Evolutionary conservation across 805 yeast species (phyloP).

Genomic region (Saturnispora silvae): DNA sequence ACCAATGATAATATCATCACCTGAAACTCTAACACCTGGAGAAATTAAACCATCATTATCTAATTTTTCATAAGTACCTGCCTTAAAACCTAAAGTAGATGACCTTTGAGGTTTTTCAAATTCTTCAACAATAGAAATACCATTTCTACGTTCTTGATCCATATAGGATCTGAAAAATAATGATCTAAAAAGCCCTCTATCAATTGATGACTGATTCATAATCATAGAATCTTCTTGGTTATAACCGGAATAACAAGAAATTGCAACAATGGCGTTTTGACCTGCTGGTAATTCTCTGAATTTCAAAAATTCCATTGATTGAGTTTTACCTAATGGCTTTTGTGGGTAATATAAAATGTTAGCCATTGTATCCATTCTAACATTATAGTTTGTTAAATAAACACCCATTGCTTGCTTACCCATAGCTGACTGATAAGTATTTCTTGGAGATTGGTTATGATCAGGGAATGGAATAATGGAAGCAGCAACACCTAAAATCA

Average conservation of each 20-base stretch:
- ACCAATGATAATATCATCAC: conserved; percentile 97
- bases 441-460: conserved; percentile 98
- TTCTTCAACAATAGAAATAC: conserved; percentile 96
- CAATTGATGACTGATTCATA: conserved; percentile 97
- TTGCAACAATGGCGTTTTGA: conserved; percentile 97
- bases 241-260: conserved; percentile 96
- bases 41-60: conserved; percentile 98
- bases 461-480: conserved; percentile 99
- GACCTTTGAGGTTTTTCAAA: conserved; percentile 95
- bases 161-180: conserved; percentile 93
- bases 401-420: conserved; percentile 99
- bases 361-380: conserved; percentile 99
- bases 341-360: conserved; percentile 95
- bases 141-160: conserved; percentile 98
- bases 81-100: conserved; percentile 89
- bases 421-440: conserved; percentile 99
- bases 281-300: conserved; percentile 98
- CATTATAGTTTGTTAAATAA: conserved; percentile 85
- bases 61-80: conserved; percentile 94
- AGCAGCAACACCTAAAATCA: conserved; percentile 98
- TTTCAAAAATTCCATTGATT: conserved; percentile 94
- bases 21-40: conserved; percentile 97
- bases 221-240: conserved; percentile 99
- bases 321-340: conserved; percentile 94
- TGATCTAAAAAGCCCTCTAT: conserved; percentile 91